Base-by-base conservation (phyloP, 169 alveolate genomes). In the Eimeria maxima region DNA sequence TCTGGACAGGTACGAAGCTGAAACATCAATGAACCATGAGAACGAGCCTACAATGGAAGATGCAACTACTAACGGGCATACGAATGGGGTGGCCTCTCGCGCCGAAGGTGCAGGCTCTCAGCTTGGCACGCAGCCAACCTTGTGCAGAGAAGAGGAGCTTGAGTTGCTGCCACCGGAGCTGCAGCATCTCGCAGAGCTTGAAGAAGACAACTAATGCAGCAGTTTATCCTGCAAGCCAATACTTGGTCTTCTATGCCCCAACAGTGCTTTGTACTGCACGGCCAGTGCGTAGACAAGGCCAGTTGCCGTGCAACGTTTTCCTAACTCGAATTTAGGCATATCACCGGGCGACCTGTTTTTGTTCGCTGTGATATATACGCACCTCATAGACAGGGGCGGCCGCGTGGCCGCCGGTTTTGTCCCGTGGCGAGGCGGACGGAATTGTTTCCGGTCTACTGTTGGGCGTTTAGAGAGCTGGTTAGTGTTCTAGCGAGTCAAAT, bases 141-240 rank as follows among this genome's bases (percentile, higher is more conserved):
- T 27, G 5, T 22, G 47, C 11, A 38, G 45, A 8, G 78, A 33
- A 27, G 93, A 57, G 38, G 93, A 55, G 38, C 74, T 86, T 29
- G 93, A 86, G 27, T 24, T 86, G 93, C 93, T 86, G 93, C 93
- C 93, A 20, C 93, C 93, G 27, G 93, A 86, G 93, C 93, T 86
- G 57, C 93, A 86, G 93, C 93, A 86, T 20, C 93, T 86, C 10
- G 93, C 93, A 33, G 93, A 86, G n/a, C 93, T 57, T 86, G 93
- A 86, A 86, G 93, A 86, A 38, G 78, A 44, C 1, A 47, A 86
- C n/a, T 69, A 14, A 33, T 4, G 45, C 80, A 29, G 45, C 50
- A 29, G 50, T 14, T 69, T 33, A n/a, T 18, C 50, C 50, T 29
- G 10, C 50, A 69, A 13, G 18, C n/a, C 50, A 20, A 3, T n/a